Percentiles rank a stretch among this genome's conserved stretches.
phyloP scores from a whole-genome alignment of 768 basidiomycete species.

The Tephrocybe sp. region DNA sequence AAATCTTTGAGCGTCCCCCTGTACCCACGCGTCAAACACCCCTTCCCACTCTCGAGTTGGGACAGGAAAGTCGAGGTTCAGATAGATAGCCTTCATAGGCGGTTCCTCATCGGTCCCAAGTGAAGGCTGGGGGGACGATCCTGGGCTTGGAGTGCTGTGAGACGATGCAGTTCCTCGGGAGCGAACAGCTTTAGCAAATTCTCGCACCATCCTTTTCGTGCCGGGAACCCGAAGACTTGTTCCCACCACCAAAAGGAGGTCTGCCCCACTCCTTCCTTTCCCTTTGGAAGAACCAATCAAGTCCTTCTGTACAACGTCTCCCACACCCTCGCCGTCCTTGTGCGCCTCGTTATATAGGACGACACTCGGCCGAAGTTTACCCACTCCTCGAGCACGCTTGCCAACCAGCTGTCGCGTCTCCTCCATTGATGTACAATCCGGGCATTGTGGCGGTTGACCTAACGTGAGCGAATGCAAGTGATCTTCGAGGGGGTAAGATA shows the following conservation, averaged over 20 bases:
- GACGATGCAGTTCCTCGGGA: constrained; percentile 40
- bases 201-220: constrained; percentile 87
- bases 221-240: constrained; percentile 88
- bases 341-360: constrained; percentile 90
- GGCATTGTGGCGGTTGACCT: constrained; percentile 73
- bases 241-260: constrained; percentile 85
- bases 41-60: constrained; percentile 86
- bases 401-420: constrained; percentile 68
- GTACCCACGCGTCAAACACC: constrained; percentile 87
- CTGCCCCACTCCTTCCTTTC: constrained; percentile 70
- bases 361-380: constrained; percentile 80
- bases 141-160: constrained; percentile 37
- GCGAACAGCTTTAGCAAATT: constrained; percentile 77
- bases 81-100: constrained; percentile 67
- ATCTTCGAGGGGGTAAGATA: constrained; percentile 62
- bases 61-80: constrained; percentile 85
- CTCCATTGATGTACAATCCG: constrained; percentile 71
- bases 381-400: constrained; percentile 78
- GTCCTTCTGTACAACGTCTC: constrained; percentile 79
- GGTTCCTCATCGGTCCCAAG: constrained; percentile 46
- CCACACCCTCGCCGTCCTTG: constrained; percentile 83
- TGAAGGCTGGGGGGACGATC: constrained; percentile 46
- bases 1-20: constrained; percentile 85
- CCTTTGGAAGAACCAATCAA: constrained; percentile 67
- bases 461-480: constrained; percentile 57